Base-by-base conservation (phyloP, 768 basidiomycete species). In the Tulasnella sp. region DNA sequence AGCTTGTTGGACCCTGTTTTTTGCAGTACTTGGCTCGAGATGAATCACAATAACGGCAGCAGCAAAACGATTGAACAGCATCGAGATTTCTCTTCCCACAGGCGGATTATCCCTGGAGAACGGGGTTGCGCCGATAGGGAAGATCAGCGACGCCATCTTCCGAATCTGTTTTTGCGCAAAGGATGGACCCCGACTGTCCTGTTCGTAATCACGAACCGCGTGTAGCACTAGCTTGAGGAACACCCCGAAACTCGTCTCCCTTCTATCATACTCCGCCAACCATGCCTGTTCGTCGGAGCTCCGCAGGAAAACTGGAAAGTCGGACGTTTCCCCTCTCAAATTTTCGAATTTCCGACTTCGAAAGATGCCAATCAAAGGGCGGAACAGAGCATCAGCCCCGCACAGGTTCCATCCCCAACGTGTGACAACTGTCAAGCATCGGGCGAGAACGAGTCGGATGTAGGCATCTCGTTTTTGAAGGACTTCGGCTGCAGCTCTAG, bases 161-260 rank as follows among this genome's bases (percentile, higher is more conserved):
- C 88, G 90, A 80, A 86, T 83, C 78, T 85, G 87, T 36, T 85
- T 83, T 9, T 83, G 82, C n/a, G 40, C 38, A 38, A 74, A 17
- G 86, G 78, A 45, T 81, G 79, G 76, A 80, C 83, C 74, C 82
- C 81, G 79, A 82, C 64, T 37, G 76, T 58, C 69, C 79, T 77
- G 42, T 31, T 75, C 79, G 31, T 83, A 78, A 76, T 84, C 83
- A 15, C 85, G 82, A 1, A 85, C 85, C 0, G 91, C 90, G 67
- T 88, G 88, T n/a, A 91, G 88, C 40, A 96, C 85, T 74, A 97
- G 85, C 81, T 95, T 94, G 67, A 97, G 85, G 80, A 95, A 93
- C 7, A 93, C 81, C n/a, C 88, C 86, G 80, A 91, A 96, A 1
- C 92, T 88, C 1, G 91, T 89, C 79, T 97, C 96, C 22, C 83